phyloP scores from a whole-genome alignment of 305 asterid species.

The Euphrasia arctica region DNA sequence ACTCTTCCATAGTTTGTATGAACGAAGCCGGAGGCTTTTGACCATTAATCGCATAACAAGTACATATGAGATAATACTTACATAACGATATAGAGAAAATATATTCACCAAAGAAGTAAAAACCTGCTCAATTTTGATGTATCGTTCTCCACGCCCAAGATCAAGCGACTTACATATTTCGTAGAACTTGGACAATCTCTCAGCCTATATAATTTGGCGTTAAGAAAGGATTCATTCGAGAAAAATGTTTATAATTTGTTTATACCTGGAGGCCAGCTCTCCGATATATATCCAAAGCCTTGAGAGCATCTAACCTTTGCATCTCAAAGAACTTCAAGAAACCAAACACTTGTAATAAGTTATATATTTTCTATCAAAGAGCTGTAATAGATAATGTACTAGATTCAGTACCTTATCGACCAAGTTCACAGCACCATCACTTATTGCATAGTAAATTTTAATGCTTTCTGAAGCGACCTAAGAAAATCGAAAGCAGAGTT shows the following conservation, averaged over 20 bases:
- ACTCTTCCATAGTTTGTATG: slow-evolving; percentile 98
- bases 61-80: slow-evolving; percentile 23
- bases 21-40: slow-evolving; percentile 93
- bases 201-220: slow-evolving; percentile 60
- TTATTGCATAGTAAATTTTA: slow-evolving; percentile 79
- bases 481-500: slow-evolving; percentile 17
- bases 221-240: slow-evolving; percentile 8
- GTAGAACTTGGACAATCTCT: slow-evolving; percentile 82
- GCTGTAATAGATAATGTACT: slow-evolving; percentile 1
- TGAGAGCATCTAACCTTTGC: slow-evolving; percentile 93
- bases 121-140: slow-evolving; percentile 95
- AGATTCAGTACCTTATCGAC: slow-evolving; percentile 82
- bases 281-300: slow-evolving; percentile 84
- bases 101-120: slow-evolving; percentile 17
- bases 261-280: slow-evolving; percentile 97
- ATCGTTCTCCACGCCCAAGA: slow-evolving; percentile 87
- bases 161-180: slow-evolving; percentile 89
- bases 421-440: slow-evolving; percentile 86
- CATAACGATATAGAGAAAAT: slow-evolving; percentile 5
- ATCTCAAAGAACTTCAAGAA: slow-evolving; percentile 88
- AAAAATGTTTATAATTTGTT: neutral
- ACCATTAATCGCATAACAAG: slow-evolving; percentile 27
- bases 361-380: slow-evolving; percentile 15
- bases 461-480: slow-evolving; percentile 97
- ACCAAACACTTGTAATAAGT: slow-evolving; percentile 20